Base-by-base conservation (phyloP, 495 filamentous ascomycete genomes). In the Sporormia fimetaria region DNA sequence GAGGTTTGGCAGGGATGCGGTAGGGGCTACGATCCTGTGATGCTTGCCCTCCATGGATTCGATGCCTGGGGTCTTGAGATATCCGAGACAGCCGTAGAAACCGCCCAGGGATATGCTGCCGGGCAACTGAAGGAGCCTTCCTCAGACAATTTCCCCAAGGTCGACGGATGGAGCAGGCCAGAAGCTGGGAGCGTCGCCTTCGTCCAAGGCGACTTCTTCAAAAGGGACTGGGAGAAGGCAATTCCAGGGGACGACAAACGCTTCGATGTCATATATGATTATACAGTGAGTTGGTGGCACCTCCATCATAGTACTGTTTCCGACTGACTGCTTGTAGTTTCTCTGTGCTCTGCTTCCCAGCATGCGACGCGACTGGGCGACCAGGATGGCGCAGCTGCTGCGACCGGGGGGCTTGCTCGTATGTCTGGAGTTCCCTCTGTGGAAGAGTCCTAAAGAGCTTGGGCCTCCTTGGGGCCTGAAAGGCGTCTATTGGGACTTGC, bases 31-130 rank as follows among this genome's bases (percentile, higher is more conserved):
- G 61, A 64, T 27, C 56, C 57, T 10, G 44, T 53, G 14, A 51
- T 62, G 47, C 51, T 64, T 12, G 57, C 61, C 17, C 47, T 56
- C 7, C 57, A 60, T 33, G 61, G 61, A 1, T 57, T 60, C 33
- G 58, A 59, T 34, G 54, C 45, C 12, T 56, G 33, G 14, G 61
- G 61, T 0, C 37, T 64, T 6, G 61, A 64, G 20, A 51, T 63
- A 23, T 59, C 61, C 1, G 41, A 38, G 22, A 51, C 30, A 2
- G 61, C 55, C 12, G 52, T 62, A 3, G 35, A 37, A 10, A 29
- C 27, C 8, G 61, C 61, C 5, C 38, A 33, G 6, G 39, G 49
- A 9, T 61, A 54, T 49, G 42, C 34, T 7, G 7, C 14, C 7
- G 10, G 5, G 14, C 33, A 37, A 15, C 5, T 37, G 18, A 6